Conservation (phyloP, 2,329 filamentous ascomycete genomes). For the Lecanicillium sp. region DNA sequence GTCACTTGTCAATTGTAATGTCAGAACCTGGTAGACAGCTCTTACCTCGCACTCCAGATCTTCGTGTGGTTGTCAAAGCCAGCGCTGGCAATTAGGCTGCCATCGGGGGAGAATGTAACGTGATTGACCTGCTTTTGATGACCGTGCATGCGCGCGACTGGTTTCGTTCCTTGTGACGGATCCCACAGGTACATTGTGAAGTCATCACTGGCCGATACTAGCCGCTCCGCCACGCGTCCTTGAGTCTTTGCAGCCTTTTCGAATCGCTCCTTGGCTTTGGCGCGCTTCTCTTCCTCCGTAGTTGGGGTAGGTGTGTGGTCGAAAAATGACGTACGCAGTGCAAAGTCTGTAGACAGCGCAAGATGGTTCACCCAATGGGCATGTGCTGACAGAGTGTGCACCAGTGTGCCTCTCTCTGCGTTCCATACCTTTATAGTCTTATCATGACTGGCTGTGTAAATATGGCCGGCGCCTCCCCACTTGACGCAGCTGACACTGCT, state of each 20-base stretch:
- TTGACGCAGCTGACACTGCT: slow-evolving; percentile 81
- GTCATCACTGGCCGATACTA: slow-evolving; percentile 90
- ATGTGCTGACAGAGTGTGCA: slow-evolving; percentile 74
- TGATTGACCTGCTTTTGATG: slow-evolving; percentile 97
- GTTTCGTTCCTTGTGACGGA: slow-evolving; percentile 68
- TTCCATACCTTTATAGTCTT: slow-evolving; percentile 92
- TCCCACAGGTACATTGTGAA: slow-evolving; percentile 97
- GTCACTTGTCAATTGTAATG: slow-evolving; percentile 1
- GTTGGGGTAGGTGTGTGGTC: slow-evolving; percentile 69
- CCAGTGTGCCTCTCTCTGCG: slow-evolving; percentile 65
- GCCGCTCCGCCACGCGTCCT: slow-evolving; percentile 69
- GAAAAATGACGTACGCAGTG: slow-evolving; percentile 75
- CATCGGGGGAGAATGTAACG: slow-evolving; percentile 89
- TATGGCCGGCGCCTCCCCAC: slow-evolving; percentile 84
- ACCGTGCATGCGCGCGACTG: slow-evolving; percentile 79
- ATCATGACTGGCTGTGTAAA: slow-evolving; percentile 84
- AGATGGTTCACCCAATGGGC: slow-evolving; percentile 96
- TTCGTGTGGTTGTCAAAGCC: slow-evolving; percentile 95
- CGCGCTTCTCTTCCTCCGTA: slow-evolving; percentile 61
- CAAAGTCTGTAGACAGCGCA: slow-evolving; percentile 87
- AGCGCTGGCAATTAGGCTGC: slow-evolving; percentile 75
- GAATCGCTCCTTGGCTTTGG: slow-evolving; percentile 74
- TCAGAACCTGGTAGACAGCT: neutral
- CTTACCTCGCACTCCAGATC: slow-evolving; percentile 72
- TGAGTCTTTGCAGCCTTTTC: slow-evolving; percentile 74